Evolutionary conservation across 805 yeast species (phyloP), one percentile per base, ranked within the genome.

Genomic region (Candida germanica): DNA sequence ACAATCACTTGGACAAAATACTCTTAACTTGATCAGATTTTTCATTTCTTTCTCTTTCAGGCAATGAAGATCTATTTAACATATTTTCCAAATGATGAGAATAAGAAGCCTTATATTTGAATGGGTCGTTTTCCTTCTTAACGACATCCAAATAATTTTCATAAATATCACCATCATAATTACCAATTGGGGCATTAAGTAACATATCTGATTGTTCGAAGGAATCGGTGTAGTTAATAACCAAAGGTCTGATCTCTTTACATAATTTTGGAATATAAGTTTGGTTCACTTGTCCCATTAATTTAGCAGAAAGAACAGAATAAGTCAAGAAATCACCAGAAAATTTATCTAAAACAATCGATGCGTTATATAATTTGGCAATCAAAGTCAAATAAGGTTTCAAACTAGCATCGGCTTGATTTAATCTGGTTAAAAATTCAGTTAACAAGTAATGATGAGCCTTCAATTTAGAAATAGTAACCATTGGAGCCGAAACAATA

Each of bases 181-280:
- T 56, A 33, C 70, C 73, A 35, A 68, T 56, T 21, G 65, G 59
- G 5, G 73, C 59, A 54, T 66, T 64, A 36, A 67, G 52, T 46
- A 67, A 40, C 64, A 58, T 64, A 47, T 68, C 73, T 6, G 71
- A 52, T 52, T 56, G 57, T 56, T 62, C 64, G 65, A 68, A 67
- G 13, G 72, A 53, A 46, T 68, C 73, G 21, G 70, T 66, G 41
- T 60, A 63, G 7, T 66, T 60, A 39, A 68, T 53, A 30, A 54
- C 64, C 40, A 63, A 56, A 13, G 71, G 71, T 51, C 73, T 64
- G 36, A 68, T 35, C 35, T 51, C 58, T n/a, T 48, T 36, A 43
- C 59, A 59, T 38, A 61, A 55, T 35, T 55, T 53, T 31, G 69
- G 59, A 46, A 63, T 49, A 31, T 40, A 53, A 26, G 39, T 45